Evolutionary conservation across 2,329 filamentous ascomycete species (phyloP), one percentile per base, ranked within the genome.

Genomic region (Fusarium xylarioides): DNA sequence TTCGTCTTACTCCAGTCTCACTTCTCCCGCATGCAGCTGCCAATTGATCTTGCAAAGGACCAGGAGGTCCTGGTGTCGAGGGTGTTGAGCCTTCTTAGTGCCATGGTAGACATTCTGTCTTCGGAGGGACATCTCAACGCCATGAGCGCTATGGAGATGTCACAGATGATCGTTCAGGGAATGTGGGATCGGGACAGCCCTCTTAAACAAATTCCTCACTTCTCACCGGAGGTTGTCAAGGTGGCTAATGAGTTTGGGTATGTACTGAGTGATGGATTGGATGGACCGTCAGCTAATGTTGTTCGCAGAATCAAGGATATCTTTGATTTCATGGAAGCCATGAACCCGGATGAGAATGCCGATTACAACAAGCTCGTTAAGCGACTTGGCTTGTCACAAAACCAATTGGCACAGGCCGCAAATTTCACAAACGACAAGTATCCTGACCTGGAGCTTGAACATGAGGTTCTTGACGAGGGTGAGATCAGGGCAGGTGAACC

Each of bases 121-220:
- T 98, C 95, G 2, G 95, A 99, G 77, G 96, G 95, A 19, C 94
- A 98, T 78, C 88, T 99, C 70, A 99, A 99, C 80, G 95, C 96
- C 68, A 97, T 98, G 92, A 95, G 92, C 78, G 96, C 96, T 34
- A 99, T 99, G 95, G 96, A 99, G 82, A 94, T 99, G 89, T 97
- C 94, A 18, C 96, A 99, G 81, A 99, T 99, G 96, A 94, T 97
- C 59, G 95, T 99, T 7, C 96, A 99, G 84, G 95, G 93, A 55
- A 97, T 98, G 94, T 99, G 96, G 96, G 95, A 99, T 83, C 93
- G 95, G 65, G 96, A 99, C 82, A 97, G 93, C 78, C 95, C 96
- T 43, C 88, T 99, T 75, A 98, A 98, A 85, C 96, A 99, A 83
- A 98, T 99, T 79, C 96, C 96, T 75, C 94, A 98, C 85, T 98